Evolutionary conservation across 1,284 basidiomycete genomes (phyloP), one percentile per base, ranked within the genome.

Genomic region (Pseudozyma thailandica): DNA sequence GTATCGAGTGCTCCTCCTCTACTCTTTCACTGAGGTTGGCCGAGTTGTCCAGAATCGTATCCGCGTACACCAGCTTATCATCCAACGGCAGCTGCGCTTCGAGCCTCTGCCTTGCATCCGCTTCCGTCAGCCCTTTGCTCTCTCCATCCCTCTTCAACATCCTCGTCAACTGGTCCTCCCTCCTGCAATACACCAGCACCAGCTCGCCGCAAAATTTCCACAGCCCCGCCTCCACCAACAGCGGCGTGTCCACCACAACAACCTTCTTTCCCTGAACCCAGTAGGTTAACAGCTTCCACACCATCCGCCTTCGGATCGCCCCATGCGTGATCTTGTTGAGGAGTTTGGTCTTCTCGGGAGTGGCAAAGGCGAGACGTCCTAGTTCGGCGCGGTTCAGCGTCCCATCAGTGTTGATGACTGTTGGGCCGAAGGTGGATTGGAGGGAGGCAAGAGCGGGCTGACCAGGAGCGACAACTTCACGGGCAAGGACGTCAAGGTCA

Each of bases 311-410:
- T 50, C 90, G 85, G 25, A 98, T 92, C 0, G 92, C 91, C 4
- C 94, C 93, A 82, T 98, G 95, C 2, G 95, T 89, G 74, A 98
- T 94, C 4, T 85, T 84, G 81, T 98, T 97, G 64, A 98, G 84
- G 79, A 86, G 86, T 76, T 87, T 88, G 44, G 94, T 86, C 83
- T 93, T 88, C 16, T 79, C 84, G 47, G 88, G 88, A 2, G 69
- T 45, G 0, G 62, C 63, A 84, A 98, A 98, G 38, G 97, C 88
- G 72, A 96, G 89, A 16, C 86, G 85, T 4, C 95, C 94, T 4
- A 98, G 87, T 64, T 90, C 90, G 73, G 90, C 89, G 50, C 95
- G 87, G 84, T 98, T 88, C 42, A 98, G 86, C 12, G 86, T 85
- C 6, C 92, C 92, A 79, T 92, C 89, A 3, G 52, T 5, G n/a